Evolutionary conservation across 2,329 filamentous ascomycete genomes (phyloP).

Genomic region (Clarireedia homoeocarpa): DNA sequence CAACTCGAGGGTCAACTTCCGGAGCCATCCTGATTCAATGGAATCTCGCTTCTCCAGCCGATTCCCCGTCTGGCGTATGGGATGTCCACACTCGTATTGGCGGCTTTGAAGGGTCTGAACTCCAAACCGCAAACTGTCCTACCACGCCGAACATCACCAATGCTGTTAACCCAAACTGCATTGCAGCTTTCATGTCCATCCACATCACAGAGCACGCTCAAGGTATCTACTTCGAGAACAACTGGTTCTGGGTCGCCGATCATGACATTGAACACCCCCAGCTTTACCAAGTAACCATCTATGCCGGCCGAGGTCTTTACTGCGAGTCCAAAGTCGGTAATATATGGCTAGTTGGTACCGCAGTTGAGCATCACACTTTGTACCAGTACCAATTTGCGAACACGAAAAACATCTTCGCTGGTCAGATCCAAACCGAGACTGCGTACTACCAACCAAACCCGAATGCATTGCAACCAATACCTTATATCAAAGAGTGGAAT

Average conservation of each 20-base stretch:
- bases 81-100: conserved; percentile 31
- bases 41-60: conserved; percentile 44
- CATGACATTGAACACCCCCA: conserved; percentile 32
- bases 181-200: conserved; percentile 29
- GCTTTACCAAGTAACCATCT: conserved; percentile 49
- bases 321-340: conserved; percentile 39
- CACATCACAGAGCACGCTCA: conserved; percentile 28
- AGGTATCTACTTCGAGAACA: conserved; percentile 43
- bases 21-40: conserved; percentile 58
- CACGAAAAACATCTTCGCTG: conserved; percentile 21
- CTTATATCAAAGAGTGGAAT: conserved; percentile 1
- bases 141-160: conserved; percentile 44
- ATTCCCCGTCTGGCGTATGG: conserved; percentile 47
- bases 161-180: conserved; percentile 27
- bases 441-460: conserved; percentile 9
- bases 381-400: conserved; percentile 45
- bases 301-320: conserved; percentile 40
- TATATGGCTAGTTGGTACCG: conserved; percentile 39
- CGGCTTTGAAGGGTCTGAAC: conserved; percentile 34
- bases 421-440: conserved; percentile 24
- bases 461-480: neutral
- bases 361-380: conserved; percentile 43
- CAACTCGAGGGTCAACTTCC: conserved; percentile 48
- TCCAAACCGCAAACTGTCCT: conserved; percentile 25
- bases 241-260: conserved; percentile 42